Conservation (phyloP, 2,329 filamentous ascomycete genomes). For the Emericellopsis atlantica region DNA sequence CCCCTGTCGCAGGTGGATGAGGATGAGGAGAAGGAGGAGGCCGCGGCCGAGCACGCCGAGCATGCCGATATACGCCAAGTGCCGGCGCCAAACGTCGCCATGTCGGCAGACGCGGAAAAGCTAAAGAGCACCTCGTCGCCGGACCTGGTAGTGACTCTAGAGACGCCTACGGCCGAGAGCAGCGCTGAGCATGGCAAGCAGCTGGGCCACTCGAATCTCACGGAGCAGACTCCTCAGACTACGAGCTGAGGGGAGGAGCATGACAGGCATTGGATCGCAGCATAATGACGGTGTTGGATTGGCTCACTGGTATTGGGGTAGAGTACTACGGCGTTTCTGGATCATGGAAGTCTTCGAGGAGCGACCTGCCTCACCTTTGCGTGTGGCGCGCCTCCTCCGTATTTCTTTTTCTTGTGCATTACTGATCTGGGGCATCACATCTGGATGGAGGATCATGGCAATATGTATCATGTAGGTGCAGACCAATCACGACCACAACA, state of each 20-base stretch:
- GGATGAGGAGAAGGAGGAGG: slow-evolving; percentile 18
- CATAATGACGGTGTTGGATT: too few relatives aligned
- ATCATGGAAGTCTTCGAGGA: too few relatives aligned
- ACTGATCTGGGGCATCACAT: too few relatives aligned
- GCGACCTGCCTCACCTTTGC: too few relatives aligned
- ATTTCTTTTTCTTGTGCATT: too few relatives aligned
- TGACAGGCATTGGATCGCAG: too few relatives aligned
- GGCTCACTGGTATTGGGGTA: too few relatives aligned
- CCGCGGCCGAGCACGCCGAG: slow-evolving; percentile 18
- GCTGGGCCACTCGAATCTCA: slow-evolving; percentile 24
- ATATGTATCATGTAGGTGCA: too few relatives aligned
- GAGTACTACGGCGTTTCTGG: too few relatives aligned
- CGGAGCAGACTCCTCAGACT: slow-evolving; percentile 19
- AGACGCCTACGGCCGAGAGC: slow-evolving; percentile 28
- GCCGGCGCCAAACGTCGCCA: background rate
- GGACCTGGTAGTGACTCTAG: slow-evolving; percentile 34
- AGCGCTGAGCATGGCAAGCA: slow-evolving; percentile 22
- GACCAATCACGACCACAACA: too few relatives aligned
- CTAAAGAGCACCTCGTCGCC: slow-evolving; percentile 19
- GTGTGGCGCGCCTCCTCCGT: too few relatives aligned
- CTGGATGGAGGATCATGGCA: too few relatives aligned
- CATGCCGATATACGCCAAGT: slow-evolving; percentile 2
- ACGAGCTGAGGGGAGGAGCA: slow-evolving; percentile 9
- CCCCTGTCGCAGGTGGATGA: slow-evolving; percentile 24
- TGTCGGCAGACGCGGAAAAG: background rate